phyloP scores from a whole-genome alignment of 257 asterid genomes.

The Solanum piurae region DNA sequence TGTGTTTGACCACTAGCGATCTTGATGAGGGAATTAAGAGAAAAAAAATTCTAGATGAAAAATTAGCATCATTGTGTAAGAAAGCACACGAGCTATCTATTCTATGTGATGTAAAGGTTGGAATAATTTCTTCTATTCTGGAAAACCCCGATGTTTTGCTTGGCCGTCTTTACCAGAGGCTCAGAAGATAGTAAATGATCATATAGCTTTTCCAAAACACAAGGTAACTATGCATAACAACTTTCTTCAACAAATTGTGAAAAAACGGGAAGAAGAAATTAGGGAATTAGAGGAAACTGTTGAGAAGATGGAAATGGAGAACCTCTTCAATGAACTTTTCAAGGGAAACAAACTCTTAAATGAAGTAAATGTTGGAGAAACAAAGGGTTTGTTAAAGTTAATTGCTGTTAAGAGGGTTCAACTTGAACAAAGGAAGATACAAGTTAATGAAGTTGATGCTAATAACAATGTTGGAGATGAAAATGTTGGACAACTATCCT shows the following conservation, averaged over 20 bases:
- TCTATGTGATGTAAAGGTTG: slow-evolving; percentile 22
- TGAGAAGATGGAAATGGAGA: neutral
- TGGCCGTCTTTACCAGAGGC: slow-evolving; percentile 22
- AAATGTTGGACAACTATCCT: neutral
- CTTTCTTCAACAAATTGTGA: fast-evolving
- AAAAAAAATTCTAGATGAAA: slow-evolving; percentile 6
- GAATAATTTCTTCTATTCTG: slow-evolving; percentile 7
- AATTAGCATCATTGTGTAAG: slow-evolving; percentile 18
- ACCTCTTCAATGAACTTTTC: neutral
- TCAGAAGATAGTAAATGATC: slow-evolving; percentile 5
- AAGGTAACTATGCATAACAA: slow-evolving; percentile 23
- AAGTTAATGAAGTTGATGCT: neutral
- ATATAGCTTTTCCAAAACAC: slow-evolving; percentile 6
- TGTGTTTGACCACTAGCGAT: neutral
- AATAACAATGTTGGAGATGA: neutral
- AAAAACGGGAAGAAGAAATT: neutral
- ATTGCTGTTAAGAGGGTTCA: neutral
- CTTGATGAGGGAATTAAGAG: slow-evolving; percentile 6
- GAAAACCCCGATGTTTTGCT: neutral
- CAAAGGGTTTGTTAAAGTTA: neutral
- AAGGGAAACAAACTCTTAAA: neutral
- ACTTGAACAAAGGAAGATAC: neutral
- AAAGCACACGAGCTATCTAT: slow-evolving; percentile 26
- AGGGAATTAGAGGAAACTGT: neutral
- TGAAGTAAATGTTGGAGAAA: neutral